A percentile compares a stretch with the other conserved stretches of the same genome.
Conservation (phyloP, 2,329 filamentous ascomycete genomes). For the Arthrobotrys iridis region DNA sequence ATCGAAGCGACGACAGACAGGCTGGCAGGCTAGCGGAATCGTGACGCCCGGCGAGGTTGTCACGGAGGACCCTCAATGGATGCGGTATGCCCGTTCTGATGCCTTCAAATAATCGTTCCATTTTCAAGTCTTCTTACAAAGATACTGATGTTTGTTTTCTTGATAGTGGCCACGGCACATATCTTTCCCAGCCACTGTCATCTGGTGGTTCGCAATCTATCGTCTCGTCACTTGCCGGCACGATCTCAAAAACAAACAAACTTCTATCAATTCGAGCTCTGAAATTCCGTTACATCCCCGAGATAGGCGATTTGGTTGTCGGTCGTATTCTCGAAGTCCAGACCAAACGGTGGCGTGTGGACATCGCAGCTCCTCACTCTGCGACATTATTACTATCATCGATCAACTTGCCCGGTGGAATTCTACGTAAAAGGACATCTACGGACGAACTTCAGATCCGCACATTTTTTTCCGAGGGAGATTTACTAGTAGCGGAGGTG, state of each 20-base stretch:
- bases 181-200: conserved; percentile 70
- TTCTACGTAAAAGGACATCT: conserved; percentile 87
- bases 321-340: conserved; percentile 96
- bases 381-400: conserved; percentile 84
- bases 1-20: conserved; percentile 3
- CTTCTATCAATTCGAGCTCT: conserved; percentile 90
- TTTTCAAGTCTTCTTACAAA: background rate
- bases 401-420: conserved; percentile 95
- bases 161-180: conserved; percentile 88
- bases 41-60: conserved; percentile 90
- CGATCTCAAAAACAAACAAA: conserved; percentile 93
- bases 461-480: conserved; percentile 95
- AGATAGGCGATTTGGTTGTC: conserved; percentile 94
- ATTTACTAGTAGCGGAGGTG: conserved; percentile 92
- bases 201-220: conserved; percentile 68
- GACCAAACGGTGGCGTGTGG: conserved; percentile 90
- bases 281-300: conserved; percentile 90
- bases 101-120: too few relatives aligned
- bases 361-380: conserved; percentile 86
- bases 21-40: conserved; percentile 63
- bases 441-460: conserved; percentile 97
- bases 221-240: conserved; percentile 88
- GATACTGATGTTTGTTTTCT: conserved; percentile 52
- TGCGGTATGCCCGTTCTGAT: conserved; percentile 70
- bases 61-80: conserved; percentile 94